Percentiles rank a stretch among this genome's conserved stretches.
These are phyloP conservation scores for Pilaira anomala DNA, from an alignment of 192 early-diverging fungal species.

Conservation along the genomic window DNA sequence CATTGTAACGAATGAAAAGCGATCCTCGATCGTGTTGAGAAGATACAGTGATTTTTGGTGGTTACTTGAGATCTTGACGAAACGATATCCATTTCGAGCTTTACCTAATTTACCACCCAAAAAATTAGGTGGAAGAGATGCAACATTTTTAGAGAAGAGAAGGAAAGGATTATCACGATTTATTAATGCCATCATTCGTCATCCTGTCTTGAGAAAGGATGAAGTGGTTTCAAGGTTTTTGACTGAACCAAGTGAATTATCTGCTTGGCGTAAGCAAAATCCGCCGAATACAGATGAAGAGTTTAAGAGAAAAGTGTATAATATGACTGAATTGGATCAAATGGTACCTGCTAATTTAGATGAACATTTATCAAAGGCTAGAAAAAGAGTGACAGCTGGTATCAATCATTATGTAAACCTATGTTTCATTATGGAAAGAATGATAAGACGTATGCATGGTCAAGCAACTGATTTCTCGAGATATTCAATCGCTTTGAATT, in stretches of 20 bases:
- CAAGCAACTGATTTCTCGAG: slow-evolving; percentile 58
- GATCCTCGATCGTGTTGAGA: slow-evolving; percentile 60
- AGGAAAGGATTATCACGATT: slow-evolving; percentile 69
- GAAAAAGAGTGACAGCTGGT: slow-evolving; percentile 41
- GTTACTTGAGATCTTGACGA: slow-evolving; percentile 75
- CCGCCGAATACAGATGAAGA: slow-evolving; percentile 56
- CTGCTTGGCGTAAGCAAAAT: slow-evolving; percentile 54
- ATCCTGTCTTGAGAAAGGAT: slow-evolving; percentile 68
- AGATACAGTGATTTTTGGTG: slow-evolving; percentile 93
- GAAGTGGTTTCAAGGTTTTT: slow-evolving; percentile 61
- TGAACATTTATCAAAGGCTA: slow-evolving; percentile 45
- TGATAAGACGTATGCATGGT: slow-evolving; percentile 60
- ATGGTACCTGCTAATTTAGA: slow-evolving; percentile 55
- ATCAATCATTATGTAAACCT: slow-evolving; percentile 62
- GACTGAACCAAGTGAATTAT: slow-evolving; percentile 62
- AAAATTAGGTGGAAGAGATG: slow-evolving; percentile 76
- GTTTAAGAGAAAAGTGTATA: slow-evolving; percentile 38
- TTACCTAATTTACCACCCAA: slow-evolving; percentile 85
- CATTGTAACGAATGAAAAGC: slow-evolving; percentile 72
- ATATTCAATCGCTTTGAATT: slow-evolving; percentile 51
- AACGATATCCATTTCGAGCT: slow-evolving; percentile 79
- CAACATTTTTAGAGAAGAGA: slow-evolving; percentile 66
- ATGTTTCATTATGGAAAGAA: slow-evolving; percentile 58
- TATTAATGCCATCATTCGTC: slow-evolving; percentile 70
- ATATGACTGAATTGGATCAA: slow-evolving; percentile 29